Conservation (phyloP, 179 eudicot species). For the Beta lomatogona region DNA sequence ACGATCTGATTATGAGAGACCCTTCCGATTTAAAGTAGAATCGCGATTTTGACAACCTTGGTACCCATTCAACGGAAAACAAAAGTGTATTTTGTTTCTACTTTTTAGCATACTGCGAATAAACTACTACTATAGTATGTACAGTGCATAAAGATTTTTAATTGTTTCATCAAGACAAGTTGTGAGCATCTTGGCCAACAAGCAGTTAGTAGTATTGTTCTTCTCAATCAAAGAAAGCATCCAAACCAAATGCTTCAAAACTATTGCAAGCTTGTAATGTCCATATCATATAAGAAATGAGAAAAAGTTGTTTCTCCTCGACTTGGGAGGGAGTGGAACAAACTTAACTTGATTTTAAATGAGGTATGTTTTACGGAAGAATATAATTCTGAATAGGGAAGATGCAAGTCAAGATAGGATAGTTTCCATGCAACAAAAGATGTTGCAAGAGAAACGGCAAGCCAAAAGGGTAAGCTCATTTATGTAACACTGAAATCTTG, state of each 20-base stretch:
- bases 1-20: too few species aligned
- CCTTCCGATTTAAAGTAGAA: too few species aligned
- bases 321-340: neutral
- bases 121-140: too few species aligned
- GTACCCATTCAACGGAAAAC: too few species aligned
- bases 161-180: too few species aligned
- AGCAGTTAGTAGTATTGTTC: too few species aligned
- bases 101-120: too few species aligned
- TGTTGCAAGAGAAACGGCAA: neutral
- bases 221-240: neutral
- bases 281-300: neutral
- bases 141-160: too few species aligned
- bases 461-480: neutral
- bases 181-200: too few species aligned
- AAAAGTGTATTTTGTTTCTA: too few species aligned
- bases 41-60: too few species aligned
- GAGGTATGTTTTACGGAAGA: neutral
- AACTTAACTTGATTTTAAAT: neutral
- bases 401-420: neutral
- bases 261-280: neutral
- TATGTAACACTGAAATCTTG: neutral
- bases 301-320: neutral
- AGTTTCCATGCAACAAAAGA: neutral
- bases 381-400: too few species aligned
- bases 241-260: neutral